A percentile compares a stretch with the other conserved stretches of the same genome.
phyloP scores from a whole-genome alignment of 192 early-diverging fungal genomes.

The Piromyces finnis region DNA sequence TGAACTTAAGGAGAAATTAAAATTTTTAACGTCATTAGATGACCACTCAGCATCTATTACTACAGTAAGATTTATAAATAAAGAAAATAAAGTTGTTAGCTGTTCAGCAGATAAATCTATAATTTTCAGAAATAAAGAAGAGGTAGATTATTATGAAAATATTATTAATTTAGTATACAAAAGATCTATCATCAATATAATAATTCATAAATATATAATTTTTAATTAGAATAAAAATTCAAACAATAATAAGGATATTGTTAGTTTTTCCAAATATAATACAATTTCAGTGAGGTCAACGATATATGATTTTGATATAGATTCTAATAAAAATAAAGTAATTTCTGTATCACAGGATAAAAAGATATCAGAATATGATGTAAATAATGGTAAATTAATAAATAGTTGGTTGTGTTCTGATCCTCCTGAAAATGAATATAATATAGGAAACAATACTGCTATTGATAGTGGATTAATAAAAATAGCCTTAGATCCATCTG shows the following conservation, averaged over 20 bases:
- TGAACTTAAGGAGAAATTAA: conserved; percentile 29
- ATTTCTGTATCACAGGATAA: conserved; percentile 51
- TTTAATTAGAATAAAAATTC: conserved; percentile 3
- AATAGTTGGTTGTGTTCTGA: conserved; percentile 7
- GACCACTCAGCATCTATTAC: conserved; percentile 75
- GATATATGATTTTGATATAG: conserved; percentile 52
- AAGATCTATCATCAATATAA: neutral
- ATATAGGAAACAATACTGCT: conserved; percentile 22
- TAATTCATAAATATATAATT: too few species aligned
- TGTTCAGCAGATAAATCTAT: conserved; percentile 70
- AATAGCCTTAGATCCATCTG: conserved; percentile 47
- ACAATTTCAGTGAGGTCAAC: conserved; percentile 49
- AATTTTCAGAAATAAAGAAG: conserved; percentile 35
- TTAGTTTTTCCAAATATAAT: conserved; percentile 34
- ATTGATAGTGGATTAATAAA: conserved; percentile 37
- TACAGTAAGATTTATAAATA: conserved; percentile 40
- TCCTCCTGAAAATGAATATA: conserved; percentile 15
- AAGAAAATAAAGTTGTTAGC: conserved; percentile 48
- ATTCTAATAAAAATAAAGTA: conserved; percentile 28
- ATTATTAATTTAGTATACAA: neutral
- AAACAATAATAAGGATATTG: neutral
- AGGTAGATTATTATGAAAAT: neutral
- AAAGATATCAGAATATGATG: conserved; percentile 33
- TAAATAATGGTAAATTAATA: conserved; percentile 47
- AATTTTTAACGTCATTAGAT: conserved; percentile 57